Evolutionary conservation across 2,329 filamentous ascomycete genomes (phyloP).

Genomic region (Ramularia endophylla): DNA sequence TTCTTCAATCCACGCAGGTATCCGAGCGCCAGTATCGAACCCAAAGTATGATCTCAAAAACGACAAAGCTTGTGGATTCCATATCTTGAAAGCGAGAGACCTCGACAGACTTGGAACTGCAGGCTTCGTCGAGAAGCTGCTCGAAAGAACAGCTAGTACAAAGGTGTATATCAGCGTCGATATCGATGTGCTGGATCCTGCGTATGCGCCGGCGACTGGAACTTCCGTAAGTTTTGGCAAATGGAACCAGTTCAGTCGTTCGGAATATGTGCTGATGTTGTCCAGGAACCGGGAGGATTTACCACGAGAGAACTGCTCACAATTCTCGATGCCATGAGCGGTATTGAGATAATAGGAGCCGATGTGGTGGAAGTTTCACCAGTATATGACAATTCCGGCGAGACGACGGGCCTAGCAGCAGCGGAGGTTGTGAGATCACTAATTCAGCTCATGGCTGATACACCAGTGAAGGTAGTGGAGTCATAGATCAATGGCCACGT

Average conservation of each 20-base stretch:
- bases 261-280: too few species aligned
- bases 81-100: conserved; percentile 51
- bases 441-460: conserved; percentile 43
- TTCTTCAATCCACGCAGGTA: conserved; percentile 56
- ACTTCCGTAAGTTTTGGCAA: not conserved
- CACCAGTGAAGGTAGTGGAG: too few species aligned
- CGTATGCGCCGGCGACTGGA: conserved; percentile 35
- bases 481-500: too few species aligned
- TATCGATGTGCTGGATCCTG: conserved; percentile 53
- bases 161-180: conserved; percentile 53
- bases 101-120: conserved; percentile 45
- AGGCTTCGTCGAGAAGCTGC: conserved; percentile 45
- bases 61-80: conserved; percentile 54
- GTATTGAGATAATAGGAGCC: conserved; percentile 53
- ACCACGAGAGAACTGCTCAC: conserved; percentile 54
- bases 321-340: conserved; percentile 53
- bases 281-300: conserved; percentile 58
- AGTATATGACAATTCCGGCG: conserved; percentile 53
- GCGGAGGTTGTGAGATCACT: conserved; percentile 50
- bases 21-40: conserved; percentile 49
- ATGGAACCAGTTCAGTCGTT: too few species aligned
- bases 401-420: conserved; percentile 52
- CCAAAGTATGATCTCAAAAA: conserved; percentile 49
- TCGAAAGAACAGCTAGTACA: conserved; percentile 45
- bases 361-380: conserved; percentile 60